Evolutionary conservation across 2,329 filamentous ascomycete species (phyloP).

Genomic region (Chlorencoelia australis): DNA sequence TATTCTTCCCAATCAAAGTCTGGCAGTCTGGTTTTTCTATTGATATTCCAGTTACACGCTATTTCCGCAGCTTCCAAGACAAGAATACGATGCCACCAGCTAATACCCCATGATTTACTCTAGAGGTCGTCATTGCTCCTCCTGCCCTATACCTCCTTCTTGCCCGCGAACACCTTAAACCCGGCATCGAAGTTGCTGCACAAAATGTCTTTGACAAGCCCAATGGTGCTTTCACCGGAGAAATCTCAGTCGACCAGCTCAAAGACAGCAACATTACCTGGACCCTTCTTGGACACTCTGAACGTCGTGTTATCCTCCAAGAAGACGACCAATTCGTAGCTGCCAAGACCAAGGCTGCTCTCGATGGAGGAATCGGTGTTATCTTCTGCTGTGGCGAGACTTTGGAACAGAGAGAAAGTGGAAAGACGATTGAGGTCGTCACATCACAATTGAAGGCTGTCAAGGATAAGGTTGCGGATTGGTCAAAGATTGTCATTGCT

Average conservation of each 20-base stretch:
- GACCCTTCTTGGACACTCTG: slow-evolving; percentile 88
- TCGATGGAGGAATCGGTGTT: slow-evolving; percentile 77
- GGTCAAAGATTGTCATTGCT: slow-evolving; percentile 89
- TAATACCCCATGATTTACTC: neutral
- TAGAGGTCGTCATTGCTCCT: slow-evolving; percentile 91
- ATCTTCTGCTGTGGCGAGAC: slow-evolving; percentile 98
- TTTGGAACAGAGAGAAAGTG: slow-evolving; percentile 79
- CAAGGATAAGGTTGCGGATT: slow-evolving; percentile 69
- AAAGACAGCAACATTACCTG: slow-evolving; percentile 82
- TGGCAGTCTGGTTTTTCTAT: too few relatives aligned
- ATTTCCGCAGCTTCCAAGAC: too few relatives aligned
- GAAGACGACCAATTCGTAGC: slow-evolving; percentile 82
- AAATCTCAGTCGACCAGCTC: slow-evolving; percentile 88
- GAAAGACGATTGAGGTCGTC: slow-evolving; percentile 77
- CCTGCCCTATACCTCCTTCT: slow-evolving; percentile 84
- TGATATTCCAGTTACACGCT: too few relatives aligned
- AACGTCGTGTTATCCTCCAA: slow-evolving; percentile 81
- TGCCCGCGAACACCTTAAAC: slow-evolving; percentile 66
- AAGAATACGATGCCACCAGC: too few relatives aligned
- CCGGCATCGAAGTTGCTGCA: slow-evolving; percentile 74
- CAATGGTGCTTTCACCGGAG: slow-evolving; percentile 92
- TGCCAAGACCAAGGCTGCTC: slow-evolving; percentile 86
- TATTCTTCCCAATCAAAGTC: slow-evolving; percentile 2
- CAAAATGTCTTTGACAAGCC: slow-evolving; percentile 98
- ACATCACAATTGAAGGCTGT: slow-evolving; percentile 79